Base-by-base conservation (phyloP, 345 rosid species). In the Clarkia xantiana region DNA sequence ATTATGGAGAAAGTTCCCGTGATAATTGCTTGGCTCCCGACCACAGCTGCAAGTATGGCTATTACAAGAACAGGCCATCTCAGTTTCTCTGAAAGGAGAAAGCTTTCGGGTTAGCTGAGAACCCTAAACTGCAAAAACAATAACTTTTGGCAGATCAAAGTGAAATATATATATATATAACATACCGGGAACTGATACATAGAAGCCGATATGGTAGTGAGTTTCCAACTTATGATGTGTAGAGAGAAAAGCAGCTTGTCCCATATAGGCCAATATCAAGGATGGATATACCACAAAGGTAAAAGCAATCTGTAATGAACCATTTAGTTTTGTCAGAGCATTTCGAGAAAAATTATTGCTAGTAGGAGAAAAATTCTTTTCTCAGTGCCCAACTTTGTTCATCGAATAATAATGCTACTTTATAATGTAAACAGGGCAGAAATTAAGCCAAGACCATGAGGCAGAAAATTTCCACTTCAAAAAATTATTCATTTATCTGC, bases 1-100 rank as follows among this genome's bases (percentile, higher is more conserved):
- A 93, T 84, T 53, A 93, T 84, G 0, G 99, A 93, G 70, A 87
- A 93, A 51, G 96, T 93, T 51, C 96, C 99, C 1, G 99, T 84
- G 67, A 93, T 87, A 58, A 87, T 72, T 13, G 99, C 96, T 62
- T 93, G 96, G 66, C 99, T 80, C 60, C 96, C 99, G 0, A 87
- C 99, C 36, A 93, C 95, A 40, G 96, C 99, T 6, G 96, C 96
- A 52, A 82, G 75, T 42, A 87, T 93, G 47, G 99, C 99, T 54
- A 87, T 87, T 40, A 63, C 88, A 55, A 93, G 73, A 72, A 93
- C 94, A 12, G 96, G 99, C 96, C 96, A 87, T 71, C 96, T 78
- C 55, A 91, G 51, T 74, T 69, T 74, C 73, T 73, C 96, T 87
- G 85, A 50, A 57, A 50, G 61, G 18, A 40, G 29, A 10, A 25